Evolutionary conservation across 2,329 filamentous ascomycete species (phyloP).

Genomic region (Aureobasidium pullulans): DNA sequence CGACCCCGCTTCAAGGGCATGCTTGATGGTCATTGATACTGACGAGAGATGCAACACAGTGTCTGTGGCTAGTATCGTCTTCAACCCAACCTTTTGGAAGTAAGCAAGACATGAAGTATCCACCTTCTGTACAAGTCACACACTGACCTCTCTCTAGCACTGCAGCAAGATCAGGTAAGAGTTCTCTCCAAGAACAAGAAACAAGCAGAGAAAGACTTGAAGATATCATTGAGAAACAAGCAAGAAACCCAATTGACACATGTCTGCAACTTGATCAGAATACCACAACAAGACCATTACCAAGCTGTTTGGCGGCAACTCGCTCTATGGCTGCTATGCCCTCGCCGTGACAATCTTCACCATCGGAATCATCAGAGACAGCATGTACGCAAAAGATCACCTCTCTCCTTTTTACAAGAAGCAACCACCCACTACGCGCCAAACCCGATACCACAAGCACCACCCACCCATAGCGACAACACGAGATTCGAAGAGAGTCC

Average conservation of each 20-base stretch:
- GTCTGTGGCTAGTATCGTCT: slow-evolving; percentile 72
- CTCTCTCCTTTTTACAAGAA: not conserved
- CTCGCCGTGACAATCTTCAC: slow-evolving; percentile 86
- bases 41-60: slow-evolving; percentile 44
- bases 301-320: slow-evolving; percentile 72
- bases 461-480: slow-evolving; percentile 5
- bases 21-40: not conserved
- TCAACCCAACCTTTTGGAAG: slow-evolving; percentile 99
- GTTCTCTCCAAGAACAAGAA: not conserved
- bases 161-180: slow-evolving; percentile 69
- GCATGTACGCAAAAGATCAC: slow-evolving; percentile 30
- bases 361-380: slow-evolving; percentile 79
- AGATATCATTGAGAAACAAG: too few species aligned
- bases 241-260: not conserved
- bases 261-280: slow-evolving; percentile 46
- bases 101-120: slow-evolving; percentile 44
- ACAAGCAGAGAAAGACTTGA: not conserved
- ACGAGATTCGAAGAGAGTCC: not conserved
- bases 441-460: not conserved
- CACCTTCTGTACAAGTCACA: not conserved
- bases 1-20: slow-evolving; percentile 13
- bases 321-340: slow-evolving; percentile 76
- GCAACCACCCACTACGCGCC: slow-evolving; percentile 7
- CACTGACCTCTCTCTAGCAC: slow-evolving; percentile 49
- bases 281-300: slow-evolving; percentile 88